phyloP scores from a whole-genome alignment of 2,329 filamentous ascomycete species.

The Trichoderma sp. region DNA sequence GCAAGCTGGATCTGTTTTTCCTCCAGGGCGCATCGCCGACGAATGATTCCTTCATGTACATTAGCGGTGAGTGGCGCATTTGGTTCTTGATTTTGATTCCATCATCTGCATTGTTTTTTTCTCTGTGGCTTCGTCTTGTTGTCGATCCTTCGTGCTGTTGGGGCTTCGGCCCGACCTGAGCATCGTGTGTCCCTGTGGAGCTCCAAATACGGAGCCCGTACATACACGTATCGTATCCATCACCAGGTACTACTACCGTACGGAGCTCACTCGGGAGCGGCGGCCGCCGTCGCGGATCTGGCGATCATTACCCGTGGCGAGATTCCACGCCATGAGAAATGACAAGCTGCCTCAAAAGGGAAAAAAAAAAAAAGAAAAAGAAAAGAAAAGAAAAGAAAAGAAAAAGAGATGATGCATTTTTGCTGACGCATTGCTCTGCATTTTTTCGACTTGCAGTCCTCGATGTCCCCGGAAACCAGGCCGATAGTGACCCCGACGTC shows the following conservation, averaged over 20 bases:
- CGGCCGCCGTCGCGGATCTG: conserved; percentile 14
- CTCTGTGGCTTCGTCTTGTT: not conserved
- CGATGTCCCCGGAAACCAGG: conserved; percentile 44
- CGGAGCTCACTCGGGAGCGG: conserved; percentile 7
- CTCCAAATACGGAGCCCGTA: not conserved
- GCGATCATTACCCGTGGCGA: conserved; percentile 3
- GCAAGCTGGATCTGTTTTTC: conserved; percentile 51
- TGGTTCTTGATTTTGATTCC: no score
- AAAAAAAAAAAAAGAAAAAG: not conserved
- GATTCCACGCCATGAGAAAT: conserved; percentile 1
- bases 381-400: not conserved
- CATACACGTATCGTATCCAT: not conserved
- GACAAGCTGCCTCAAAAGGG: not conserved
- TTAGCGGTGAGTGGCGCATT: conserved; percentile 41
- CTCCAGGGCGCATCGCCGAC: conserved; percentile 52
- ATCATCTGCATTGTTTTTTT: not conserved
- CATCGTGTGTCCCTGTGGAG: not conserved
- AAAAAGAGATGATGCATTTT: not conserved
- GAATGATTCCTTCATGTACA: conserved; percentile 51
- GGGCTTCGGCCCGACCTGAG: not conserved
- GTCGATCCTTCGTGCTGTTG: not conserved
- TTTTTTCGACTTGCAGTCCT: conserved; percentile 40
- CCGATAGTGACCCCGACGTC: conserved; percentile 29
- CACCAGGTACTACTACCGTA: no score
- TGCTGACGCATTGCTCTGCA: not conserved